phyloP scores from a whole-genome alignment of 2,329 filamentous ascomycete genomes.

The Moelleriella libera region DNA sequence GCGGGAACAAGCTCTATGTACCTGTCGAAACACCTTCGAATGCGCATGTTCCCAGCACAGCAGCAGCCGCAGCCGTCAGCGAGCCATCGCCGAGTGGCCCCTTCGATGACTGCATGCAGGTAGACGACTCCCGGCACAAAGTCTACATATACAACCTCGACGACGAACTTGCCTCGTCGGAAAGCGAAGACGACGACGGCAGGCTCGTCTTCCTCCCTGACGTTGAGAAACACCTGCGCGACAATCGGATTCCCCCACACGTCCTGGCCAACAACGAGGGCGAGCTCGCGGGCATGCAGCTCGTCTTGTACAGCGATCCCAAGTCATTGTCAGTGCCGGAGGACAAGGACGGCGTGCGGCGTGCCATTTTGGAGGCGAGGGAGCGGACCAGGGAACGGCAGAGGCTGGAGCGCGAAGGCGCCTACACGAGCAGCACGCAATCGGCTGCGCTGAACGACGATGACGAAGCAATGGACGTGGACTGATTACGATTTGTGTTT shows the following conservation, averaged over 20 bases:
- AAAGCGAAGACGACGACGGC: slow-evolving; percentile 28
- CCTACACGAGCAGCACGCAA: background rate
- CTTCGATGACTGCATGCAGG: slow-evolving; percentile 54
- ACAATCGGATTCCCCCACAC: slow-evolving; percentile 54
- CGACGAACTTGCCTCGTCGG: slow-evolving; percentile 61
- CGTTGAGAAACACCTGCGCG: slow-evolving; percentile 66
- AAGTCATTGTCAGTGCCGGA: slow-evolving; percentile 60
- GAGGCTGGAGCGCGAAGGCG: slow-evolving; percentile 21
- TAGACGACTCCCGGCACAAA: slow-evolving; percentile 77
- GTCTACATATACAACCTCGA: slow-evolving; percentile 88
- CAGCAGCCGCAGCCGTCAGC: slow-evolving; percentile 3
- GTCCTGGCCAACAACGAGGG: slow-evolving; percentile 44
- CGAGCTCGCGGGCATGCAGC: slow-evolving; percentile 47
- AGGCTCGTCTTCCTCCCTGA: slow-evolving; percentile 70
- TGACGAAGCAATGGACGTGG: slow-evolving; percentile 55
- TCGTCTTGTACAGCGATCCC: slow-evolving; percentile 77
- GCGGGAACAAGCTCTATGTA: slow-evolving; percentile 50
- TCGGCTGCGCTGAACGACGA: slow-evolving; percentile 20
- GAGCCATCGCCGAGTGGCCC: background rate
- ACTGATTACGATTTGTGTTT: slow-evolving; percentile 17
- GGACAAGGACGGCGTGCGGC: slow-evolving; percentile 64
- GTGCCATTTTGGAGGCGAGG: slow-evolving; percentile 70
- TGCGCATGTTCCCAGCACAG: slow-evolving; percentile 5
- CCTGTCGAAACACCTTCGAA: slow-evolving; percentile 38
- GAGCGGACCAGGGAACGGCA: slow-evolving; percentile 50